Evolutionary conservation across 2,329 filamentous ascomycete species (phyloP).

Genomic region (Beauveria bassiana): DNA sequence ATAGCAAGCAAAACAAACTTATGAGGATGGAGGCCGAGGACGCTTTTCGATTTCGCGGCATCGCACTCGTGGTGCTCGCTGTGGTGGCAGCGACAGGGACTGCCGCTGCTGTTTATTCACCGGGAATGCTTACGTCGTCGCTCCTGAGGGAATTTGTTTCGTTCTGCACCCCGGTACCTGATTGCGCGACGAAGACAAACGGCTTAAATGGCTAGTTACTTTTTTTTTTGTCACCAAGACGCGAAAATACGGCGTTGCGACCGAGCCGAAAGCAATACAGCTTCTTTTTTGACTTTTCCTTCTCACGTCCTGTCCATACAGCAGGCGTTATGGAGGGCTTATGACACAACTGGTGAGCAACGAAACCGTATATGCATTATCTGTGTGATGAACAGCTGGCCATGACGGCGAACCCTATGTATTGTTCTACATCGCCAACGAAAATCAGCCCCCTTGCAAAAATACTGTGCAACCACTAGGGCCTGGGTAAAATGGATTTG

Average conservation of each 20-base stretch:
- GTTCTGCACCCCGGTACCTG: neutral
- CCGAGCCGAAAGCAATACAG: neutral
- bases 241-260: neutral
- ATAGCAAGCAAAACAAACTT: slow-evolving; percentile 51
- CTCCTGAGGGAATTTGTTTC: neutral
- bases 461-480: neutral
- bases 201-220: neutral
- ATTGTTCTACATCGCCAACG: neutral
- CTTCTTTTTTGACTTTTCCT: no score
- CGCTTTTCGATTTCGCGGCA: slow-evolving; percentile 51
- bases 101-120: slow-evolving; percentile 20
- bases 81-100: slow-evolving; percentile 23
- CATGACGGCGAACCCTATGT: neutral
- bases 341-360: neutral
- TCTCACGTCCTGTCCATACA: no score
- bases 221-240: neutral
- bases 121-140: neutral
- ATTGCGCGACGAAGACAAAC: neutral
- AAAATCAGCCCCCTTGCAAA: neutral
- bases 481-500: neutral
- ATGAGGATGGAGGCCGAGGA: slow-evolving; percentile 55
- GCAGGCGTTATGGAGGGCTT: no score
- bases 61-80: slow-evolving; percentile 44
- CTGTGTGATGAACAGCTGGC: neutral
- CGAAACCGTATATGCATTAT: neutral